Evolutionary conservation across 2,329 filamentous ascomycete species (phyloP).

Genomic region (Iodosphaeria phyllophila): DNA sequence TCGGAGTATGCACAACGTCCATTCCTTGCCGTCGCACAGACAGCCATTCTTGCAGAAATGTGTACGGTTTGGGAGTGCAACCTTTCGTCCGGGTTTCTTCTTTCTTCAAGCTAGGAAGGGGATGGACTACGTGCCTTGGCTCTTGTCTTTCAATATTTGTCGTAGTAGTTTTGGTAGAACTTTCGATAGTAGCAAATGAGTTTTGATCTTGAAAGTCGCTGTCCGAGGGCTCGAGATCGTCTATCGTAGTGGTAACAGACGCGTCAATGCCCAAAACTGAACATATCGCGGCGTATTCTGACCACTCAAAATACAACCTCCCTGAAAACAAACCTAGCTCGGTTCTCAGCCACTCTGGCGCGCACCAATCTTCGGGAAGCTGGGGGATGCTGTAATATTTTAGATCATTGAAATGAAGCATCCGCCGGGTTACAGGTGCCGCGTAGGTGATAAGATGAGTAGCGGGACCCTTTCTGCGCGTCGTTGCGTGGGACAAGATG

Average conservation of each 20-base stretch:
- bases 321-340: constrained; percentile 43
- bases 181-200: constrained; percentile 1
- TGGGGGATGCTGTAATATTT: constrained; percentile 31
- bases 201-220: constrained; percentile 4
- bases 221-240: constrained; percentile 5
- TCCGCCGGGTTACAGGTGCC: constrained; percentile 37
- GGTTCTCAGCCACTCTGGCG: constrained; percentile 32
- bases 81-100: background rate
- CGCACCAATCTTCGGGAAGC: constrained; percentile 17
- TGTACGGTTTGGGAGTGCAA: constrained; percentile 17
- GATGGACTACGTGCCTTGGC: background rate
- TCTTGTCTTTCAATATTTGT: too few species aligned
- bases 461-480: too few species aligned
- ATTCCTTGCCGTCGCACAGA: constrained; percentile 33
- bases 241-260: background rate
- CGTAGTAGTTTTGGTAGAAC: too few species aligned
- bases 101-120: background rate
- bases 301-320: constrained; percentile 36
- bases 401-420: constrained; percentile 38
- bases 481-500: too few species aligned
- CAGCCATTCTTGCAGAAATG: constrained; percentile 37
- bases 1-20: constrained; percentile 38
- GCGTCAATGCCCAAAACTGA: constrained; percentile 13
- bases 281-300: constrained; percentile 21
- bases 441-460: constrained; percentile 37